phyloP scores from a whole-genome alignment of 441 rosid species.

The Brassica balearica region DNA sequence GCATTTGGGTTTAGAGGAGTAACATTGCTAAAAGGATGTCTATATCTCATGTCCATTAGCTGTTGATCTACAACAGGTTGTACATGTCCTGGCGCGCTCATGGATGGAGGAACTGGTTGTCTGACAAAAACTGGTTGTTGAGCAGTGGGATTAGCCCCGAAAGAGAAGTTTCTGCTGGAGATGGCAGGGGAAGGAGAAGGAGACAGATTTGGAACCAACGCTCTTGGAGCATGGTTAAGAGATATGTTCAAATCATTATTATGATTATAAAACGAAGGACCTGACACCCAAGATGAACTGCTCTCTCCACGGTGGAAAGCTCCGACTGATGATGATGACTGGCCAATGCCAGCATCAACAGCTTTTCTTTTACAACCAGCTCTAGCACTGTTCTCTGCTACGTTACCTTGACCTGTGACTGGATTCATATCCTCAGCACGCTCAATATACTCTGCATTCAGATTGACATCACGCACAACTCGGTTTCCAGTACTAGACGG shows the following conservation, averaged over 20 bases:
- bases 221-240: constrained; percentile 57
- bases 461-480: constrained; percentile 51
- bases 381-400: constrained; percentile 35
- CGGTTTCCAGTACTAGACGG: constrained; percentile 23
- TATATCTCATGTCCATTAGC: constrained; percentile 54
- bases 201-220: constrained; percentile 48
- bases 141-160: constrained; percentile 61
- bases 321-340: constrained; percentile 77
- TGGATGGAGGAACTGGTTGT: constrained; percentile 51
- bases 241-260: constrained; percentile 51
- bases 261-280: constrained; percentile 44
- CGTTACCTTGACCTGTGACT: neutral
- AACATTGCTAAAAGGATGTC: constrained; percentile 49
- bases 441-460: constrained; percentile 58
- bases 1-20: constrained; percentile 53
- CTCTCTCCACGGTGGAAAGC: constrained; percentile 62
- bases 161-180: constrained; percentile 64
- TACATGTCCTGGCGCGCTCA: constrained; percentile 45
- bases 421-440: constrained; percentile 40
- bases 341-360: constrained; percentile 67
- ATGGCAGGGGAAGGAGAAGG: constrained; percentile 42
- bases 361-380: constrained; percentile 89
- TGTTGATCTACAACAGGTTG: constrained; percentile 45
- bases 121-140: constrained; percentile 47
- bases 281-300: constrained; percentile 56